A percentile compares a stretch with the other conserved stretches of the same genome.
Conservation (phyloP, 2,329 filamentous ascomycete genomes). For the Pseudonectria buxi region DNA sequence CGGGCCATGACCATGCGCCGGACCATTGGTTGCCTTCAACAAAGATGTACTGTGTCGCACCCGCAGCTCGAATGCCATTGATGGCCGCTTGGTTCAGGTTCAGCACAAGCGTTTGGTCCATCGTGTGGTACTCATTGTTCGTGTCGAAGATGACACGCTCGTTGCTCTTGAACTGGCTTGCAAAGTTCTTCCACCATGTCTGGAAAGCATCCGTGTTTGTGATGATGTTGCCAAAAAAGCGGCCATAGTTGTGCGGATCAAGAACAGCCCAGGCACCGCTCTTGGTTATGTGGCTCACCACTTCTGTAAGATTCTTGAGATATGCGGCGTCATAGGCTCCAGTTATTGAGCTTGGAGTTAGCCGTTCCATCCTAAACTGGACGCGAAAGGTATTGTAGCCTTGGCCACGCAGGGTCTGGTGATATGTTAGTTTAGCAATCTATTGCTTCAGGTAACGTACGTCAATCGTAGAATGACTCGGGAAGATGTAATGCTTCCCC, state of each 20-base stretch:
- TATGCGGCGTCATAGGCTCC: constrained; percentile 30
- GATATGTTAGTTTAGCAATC: constrained; percentile 4
- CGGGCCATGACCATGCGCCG: constrained; percentile 42
- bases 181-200: constrained; percentile 51
- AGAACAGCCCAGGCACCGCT: constrained; percentile 46
- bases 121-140: constrained; percentile 61
- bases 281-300: constrained; percentile 27
- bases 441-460: constrained; percentile 15
- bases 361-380: constrained; percentile 48
- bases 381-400: constrained; percentile 55
- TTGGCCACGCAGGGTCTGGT: constrained; percentile 39
- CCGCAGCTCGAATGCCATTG: constrained; percentile 51
- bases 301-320: constrained; percentile 30
- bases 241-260: constrained; percentile 57
- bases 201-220: constrained; percentile 45
- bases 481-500: constrained; percentile 58
- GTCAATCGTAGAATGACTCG: constrained; percentile 40
- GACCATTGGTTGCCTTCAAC: constrained; percentile 49
- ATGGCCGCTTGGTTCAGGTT: constrained; percentile 60
- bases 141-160: constrained; percentile 55
- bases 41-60: constrained; percentile 53
- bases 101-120: constrained; percentile 52
- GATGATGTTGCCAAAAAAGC: constrained; percentile 48
- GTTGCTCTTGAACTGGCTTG: constrained; percentile 46
- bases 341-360: constrained; percentile 34